Conservation (phyloP, 164 flowering plant species). For the grape (Vitis vinifera) region ASM3070453v1 NC_081816.1:6445001-6445500, state of each 20-base stretch:
- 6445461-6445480: conserved; percentile 26
- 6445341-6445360: conserved; percentile 42
- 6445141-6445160: no score
- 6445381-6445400: conserved; percentile 6
- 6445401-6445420: conserved; percentile 29
- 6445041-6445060: no score
- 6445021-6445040: not conserved
- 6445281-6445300: conserved; percentile 3
- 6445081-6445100: no score
- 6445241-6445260: no score
- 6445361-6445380: conserved; percentile 8
- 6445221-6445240: not conserved
- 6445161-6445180: no score
- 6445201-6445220: not conserved
- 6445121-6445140: no score
- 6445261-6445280: conserved; percentile 2
- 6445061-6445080: no score
- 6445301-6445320: conserved; percentile 25
- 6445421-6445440: conserved; percentile 56
- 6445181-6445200: no score
- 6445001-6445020: no score
- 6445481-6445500: conserved; percentile 25
- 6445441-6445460: conserved; percentile 47
- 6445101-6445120: no score
- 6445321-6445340: conserved; percentile 38